Conservation (phyloP, 352 stramenopile genomes). For the Globisporangium spiculum region DNA sequence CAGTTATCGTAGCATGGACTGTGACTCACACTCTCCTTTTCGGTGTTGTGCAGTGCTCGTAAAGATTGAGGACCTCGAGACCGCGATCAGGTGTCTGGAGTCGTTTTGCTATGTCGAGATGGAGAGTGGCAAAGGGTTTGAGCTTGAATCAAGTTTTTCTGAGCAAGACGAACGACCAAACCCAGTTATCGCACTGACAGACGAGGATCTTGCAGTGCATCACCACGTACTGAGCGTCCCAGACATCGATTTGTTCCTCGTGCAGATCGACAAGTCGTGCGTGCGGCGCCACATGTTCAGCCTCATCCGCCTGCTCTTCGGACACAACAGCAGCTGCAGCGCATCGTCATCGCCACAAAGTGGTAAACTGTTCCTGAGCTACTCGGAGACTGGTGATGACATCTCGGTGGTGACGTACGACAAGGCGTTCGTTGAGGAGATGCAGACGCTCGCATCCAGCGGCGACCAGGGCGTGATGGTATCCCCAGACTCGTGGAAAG, state of each 20-base stretch:
- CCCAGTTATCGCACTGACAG: neutral
- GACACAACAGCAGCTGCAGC: slow-evolving; percentile 1
- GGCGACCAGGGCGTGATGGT: slow-evolving; percentile 52
- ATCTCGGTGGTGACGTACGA: slow-evolving; percentile 62
- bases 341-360: neutral
- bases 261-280: slow-evolving; percentile 46
- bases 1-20: neutral
- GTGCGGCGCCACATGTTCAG: slow-evolving; percentile 53
- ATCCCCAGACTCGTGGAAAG: slow-evolving; percentile 58
- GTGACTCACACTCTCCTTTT: neutral
- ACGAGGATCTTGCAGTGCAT: slow-evolving; percentile 31
- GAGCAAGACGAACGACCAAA: neutral
- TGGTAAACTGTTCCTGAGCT: slow-evolving; percentile 49
- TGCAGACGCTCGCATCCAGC: slow-evolving; percentile 28
- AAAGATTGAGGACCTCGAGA: slow-evolving; percentile 53
- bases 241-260: slow-evolving; percentile 46
- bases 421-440: slow-evolving; percentile 35
- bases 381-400: slow-evolving; percentile 56
- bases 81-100: slow-evolving; percentile 41
- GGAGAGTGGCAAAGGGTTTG: slow-evolving; percentile 33
- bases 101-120: slow-evolving; percentile 57
- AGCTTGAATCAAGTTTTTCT: neutral
- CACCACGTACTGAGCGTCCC: slow-evolving; percentile 58
- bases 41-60: slow-evolving; percentile 41
- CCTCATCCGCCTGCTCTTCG: slow-evolving; percentile 54